Base-by-base conservation (phyloP, 495 filamentous ascomycete genomes). In the Penicillium nucicola region DNA sequence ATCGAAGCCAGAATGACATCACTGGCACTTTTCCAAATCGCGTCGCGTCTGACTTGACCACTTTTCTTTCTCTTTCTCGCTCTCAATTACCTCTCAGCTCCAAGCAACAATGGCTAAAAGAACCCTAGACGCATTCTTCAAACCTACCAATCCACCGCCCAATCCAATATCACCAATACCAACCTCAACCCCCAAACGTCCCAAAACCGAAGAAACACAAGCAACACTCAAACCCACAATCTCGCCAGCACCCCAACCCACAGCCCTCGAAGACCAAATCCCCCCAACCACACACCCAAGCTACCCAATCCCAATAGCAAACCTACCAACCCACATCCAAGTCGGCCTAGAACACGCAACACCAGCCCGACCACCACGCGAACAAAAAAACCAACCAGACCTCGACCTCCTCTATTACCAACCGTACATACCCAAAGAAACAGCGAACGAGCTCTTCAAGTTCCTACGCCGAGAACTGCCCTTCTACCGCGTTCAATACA, bases 401-500 rank as follows among this genome's bases (percentile, higher is more conserved):
- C 77, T 89, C 0, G 81, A 88, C 60, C 65, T 89, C 0, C 67
- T 89, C 15, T 84, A 85, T 58, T 89, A 82, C 65, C 74, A 84
- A 48, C 86, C 85, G 0, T 88, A 82, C 48, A 72, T 89, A 14
- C 74, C 78, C 0, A 60, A 70, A 8, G 45, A 66, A 6, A 69
- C 80, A 12, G 67, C 77, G 7, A 72, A 67, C 12, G 69, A 83
- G 43, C 72, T 89, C 1, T 91, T 88, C 68, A 59, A 82, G 11
- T 85, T 86, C 62, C 73, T 89, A 0, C 77, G 85, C 0, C 55
- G 64, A 11, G 70, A 83, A 37, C 61, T 90, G 9, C 84, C 84
- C 37, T 91, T 89, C 65, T 89, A 90, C 62, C 75, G 85, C 13
- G 87, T 90, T 0, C 70, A 81, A 45, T 90, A 90, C 62, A 77